Percentiles rank a stretch among this genome's conserved stretches.
Conservation (phyloP, 129 eudicot species). For the Dittrichia graveolens region DNA sequence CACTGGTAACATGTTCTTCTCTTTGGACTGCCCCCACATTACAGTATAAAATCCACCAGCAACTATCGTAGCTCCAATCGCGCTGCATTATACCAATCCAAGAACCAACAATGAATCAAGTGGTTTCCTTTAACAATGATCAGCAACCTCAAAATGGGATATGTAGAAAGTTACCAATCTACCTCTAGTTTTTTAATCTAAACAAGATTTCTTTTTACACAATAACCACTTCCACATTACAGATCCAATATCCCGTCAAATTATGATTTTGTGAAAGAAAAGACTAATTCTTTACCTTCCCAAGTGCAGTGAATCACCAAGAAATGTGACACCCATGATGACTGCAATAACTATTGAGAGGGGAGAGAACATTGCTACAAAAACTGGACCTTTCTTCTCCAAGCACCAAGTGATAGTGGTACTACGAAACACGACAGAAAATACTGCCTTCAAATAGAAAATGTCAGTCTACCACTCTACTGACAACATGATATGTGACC, state of each 20-base stretch:
- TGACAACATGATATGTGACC: too few species aligned
- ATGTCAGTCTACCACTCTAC: background rate
- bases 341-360: slow-evolving; percentile 20
- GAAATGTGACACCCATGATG: slow-evolving; percentile 24
- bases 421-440: background rate
- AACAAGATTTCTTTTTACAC: background rate
- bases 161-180: background rate
- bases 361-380: slow-evolving; percentile 30
- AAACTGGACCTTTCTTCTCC: slow-evolving; percentile 36
- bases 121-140: background rate
- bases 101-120: background rate
- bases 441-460: slow-evolving; percentile 19
- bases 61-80: slow-evolving; percentile 26
- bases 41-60: slow-evolving; percentile 25
- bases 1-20: background rate
- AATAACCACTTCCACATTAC: background rate
- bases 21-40: slow-evolving; percentile 27
- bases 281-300: slow-evolving; percentile 22
- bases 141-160: slow-evolving; percentile 1
- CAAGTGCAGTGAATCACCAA: slow-evolving; percentile 21
- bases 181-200: too few species aligned
- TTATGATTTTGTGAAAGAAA: background rate
- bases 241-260: background rate
- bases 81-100: slow-evolving; percentile 6
- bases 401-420: slow-evolving; percentile 27